Evolutionary conservation across 306 rosid genomes (phyloP).

Genomic region (Castanospermum australe): DNA sequence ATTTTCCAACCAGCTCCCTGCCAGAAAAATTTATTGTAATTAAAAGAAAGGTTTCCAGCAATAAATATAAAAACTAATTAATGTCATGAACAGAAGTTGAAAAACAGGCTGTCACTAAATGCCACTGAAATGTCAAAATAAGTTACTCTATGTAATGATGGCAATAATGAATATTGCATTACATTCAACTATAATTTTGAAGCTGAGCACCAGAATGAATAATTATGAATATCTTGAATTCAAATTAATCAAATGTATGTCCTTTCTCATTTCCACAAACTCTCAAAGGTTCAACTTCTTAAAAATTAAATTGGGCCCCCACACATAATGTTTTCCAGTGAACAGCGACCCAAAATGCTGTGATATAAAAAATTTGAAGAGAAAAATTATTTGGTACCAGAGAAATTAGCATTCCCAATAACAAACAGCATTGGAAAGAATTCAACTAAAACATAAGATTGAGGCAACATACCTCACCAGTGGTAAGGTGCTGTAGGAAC

Average conservation of each 20-base stretch:
- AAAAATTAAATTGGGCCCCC: not conserved
- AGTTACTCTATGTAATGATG: not conserved
- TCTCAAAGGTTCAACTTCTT: not conserved
- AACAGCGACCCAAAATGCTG: not conserved
- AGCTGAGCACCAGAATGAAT: slow-evolving; percentile 1
- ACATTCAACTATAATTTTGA: not conserved
- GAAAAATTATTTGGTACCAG: not conserved
- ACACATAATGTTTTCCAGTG: not conserved
- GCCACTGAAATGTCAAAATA: not conserved
- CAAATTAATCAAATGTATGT: slow-evolving; percentile 18
- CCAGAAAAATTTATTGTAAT: slow-evolving; percentile 23
- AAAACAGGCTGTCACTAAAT: not conserved
- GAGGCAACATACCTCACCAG: slow-evolving; percentile 79
- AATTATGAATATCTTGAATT: slow-evolving; percentile 1
- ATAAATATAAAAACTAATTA: not conserved
- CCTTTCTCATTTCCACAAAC: slow-evolving; percentile 1
- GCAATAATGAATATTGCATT: not conserved
- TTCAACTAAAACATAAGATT: not conserved
- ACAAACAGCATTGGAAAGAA: slow-evolving; percentile 4
- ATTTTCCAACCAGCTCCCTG: slow-evolving; percentile 99
- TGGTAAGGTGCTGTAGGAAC: slow-evolving; percentile 85
- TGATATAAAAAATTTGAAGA: not conserved
- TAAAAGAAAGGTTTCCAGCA: not conserved
- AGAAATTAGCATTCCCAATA: not conserved
- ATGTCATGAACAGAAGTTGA: not conserved